These are phyloP conservation scores for Apiospora hydei DNA, from an alignment of 2,329 filamentous ascomycete genomes.

Conservation along the genomic window DNA sequence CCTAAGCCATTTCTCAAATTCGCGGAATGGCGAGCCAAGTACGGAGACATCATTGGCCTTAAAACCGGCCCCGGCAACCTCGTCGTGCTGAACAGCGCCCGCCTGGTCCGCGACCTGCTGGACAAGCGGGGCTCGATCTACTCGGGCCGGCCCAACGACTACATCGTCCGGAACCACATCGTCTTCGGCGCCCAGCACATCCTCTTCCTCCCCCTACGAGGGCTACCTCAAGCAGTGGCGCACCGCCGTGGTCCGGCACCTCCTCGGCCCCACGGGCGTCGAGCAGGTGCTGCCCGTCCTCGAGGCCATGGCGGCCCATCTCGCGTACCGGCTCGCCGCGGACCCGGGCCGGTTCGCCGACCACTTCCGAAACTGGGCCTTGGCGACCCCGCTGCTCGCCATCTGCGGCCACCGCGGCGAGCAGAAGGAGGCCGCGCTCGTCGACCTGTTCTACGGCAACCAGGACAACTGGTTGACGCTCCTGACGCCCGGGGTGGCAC, in stretches of 20 bases:
- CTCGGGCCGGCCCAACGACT: slow-evolving; percentile 26
- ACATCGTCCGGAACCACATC: slow-evolving; percentile 26
- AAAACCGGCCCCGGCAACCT: slow-evolving; percentile 28
- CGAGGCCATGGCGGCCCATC: slow-evolving; percentile 23
- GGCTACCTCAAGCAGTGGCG: slow-evolving; percentile 26
- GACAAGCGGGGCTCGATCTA: slow-evolving; percentile 28
- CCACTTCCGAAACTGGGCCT: slow-evolving; percentile 25
- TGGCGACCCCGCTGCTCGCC: slow-evolving; percentile 24
- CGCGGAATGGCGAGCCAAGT: slow-evolving; percentile 19
- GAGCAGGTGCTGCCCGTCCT: slow-evolving; percentile 25
- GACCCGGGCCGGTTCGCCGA: slow-evolving; percentile 21
- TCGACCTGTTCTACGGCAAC: slow-evolving; percentile 25
- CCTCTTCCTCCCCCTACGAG: slow-evolving; percentile 23
- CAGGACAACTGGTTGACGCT: slow-evolving; percentile 28
- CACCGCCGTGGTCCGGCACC: background rate
- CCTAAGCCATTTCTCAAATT: slow-evolving; percentile 27
- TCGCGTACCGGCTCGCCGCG: slow-evolving; percentile 23
- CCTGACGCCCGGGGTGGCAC: slow-evolving; percentile 25
- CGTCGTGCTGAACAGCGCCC: slow-evolving; percentile 27
- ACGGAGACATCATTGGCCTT: slow-evolving; percentile 29
- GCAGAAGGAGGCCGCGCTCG: slow-evolving; percentile 20
- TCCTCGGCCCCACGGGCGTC: slow-evolving; percentile 16
- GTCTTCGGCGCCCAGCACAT: slow-evolving; percentile 25
- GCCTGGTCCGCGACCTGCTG: slow-evolving; percentile 27
- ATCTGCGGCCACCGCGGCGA: slow-evolving; percentile 26